Percentiles rank a stretch among this genome's conserved stretches.
Evolutionary conservation across 2,329 filamentous ascomycete species (phyloP).

Genomic region (Parastagonospora nodorum): DNA sequence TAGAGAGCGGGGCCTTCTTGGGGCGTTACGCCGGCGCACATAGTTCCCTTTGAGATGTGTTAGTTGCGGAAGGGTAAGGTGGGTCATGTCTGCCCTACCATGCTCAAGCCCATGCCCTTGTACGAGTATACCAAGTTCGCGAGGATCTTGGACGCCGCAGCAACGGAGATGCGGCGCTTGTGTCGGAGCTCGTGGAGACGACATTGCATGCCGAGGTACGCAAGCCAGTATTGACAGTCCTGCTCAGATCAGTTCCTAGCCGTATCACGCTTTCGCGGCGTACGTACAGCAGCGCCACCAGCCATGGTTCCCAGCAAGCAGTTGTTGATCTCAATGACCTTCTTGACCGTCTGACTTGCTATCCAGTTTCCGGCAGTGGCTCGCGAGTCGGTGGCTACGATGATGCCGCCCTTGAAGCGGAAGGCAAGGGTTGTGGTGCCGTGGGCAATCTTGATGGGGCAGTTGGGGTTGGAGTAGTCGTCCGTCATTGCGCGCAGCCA

Average conservation of each 20-base stretch:
- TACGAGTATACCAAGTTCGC: constrained; percentile 98
- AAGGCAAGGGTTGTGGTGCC: constrained; percentile 98
- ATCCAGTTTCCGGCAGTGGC: constrained; percentile 99
- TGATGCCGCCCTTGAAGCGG: constrained; percentile 97
- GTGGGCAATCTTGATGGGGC: constrained; percentile 99
- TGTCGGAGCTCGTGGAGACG: constrained; percentile 98
- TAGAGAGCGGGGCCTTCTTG: constrained; percentile 97
- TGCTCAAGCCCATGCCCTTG: constrained; percentile 98
- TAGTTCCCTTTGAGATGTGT: constrained; percentile 68
- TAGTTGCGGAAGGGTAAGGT: constrained; percentile 1
- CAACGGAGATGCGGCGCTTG: constrained; percentile 97
- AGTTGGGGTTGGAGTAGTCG: constrained; percentile 94
- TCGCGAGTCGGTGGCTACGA: constrained; percentile 96
- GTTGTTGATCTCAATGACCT: constrained; percentile 98
- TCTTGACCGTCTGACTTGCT: constrained; percentile 99
- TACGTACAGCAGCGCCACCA: constrained; percentile 82
- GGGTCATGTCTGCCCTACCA: constrained; percentile 55
- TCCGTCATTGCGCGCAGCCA: constrained; percentile 98
- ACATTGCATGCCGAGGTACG: constrained; percentile 98
- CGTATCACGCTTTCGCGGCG: neutral
- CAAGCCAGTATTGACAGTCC: constrained; percentile 99
- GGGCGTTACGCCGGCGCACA: constrained; percentile 96
- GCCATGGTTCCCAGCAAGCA: constrained; percentile 96
- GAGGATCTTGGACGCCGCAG: constrained; percentile 96
- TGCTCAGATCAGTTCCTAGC: constrained; percentile 33